Percentiles rank a stretch among this genome's conserved stretches.
phyloP scores from a whole-genome alignment of 2,329 filamentous ascomycete genomes.

The Fusarium sp. region DNA sequence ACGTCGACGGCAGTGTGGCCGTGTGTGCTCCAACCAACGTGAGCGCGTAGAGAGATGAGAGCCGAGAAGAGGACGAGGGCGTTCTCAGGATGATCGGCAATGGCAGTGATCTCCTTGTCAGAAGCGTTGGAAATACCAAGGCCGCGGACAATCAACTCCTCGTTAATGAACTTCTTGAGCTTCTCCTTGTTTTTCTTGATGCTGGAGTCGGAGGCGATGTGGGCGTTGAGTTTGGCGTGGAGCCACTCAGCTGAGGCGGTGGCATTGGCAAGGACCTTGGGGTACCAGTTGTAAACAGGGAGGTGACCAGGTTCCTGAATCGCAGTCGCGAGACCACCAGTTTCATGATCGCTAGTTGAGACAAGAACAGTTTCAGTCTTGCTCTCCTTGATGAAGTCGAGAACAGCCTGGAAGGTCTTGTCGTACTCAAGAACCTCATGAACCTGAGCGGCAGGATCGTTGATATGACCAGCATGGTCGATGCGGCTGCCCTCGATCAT shows the following conservation, averaged over 20 bases:
- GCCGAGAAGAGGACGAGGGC: constrained; percentile 76
- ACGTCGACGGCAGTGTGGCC: constrained; percentile 95
- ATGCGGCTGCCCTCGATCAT: constrained; percentile 99
- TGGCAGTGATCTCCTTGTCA: constrained; percentile 75
- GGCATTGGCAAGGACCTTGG: constrained; percentile 78
- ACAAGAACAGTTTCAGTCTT: constrained; percentile 84
- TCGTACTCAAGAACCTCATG: constrained; percentile 97
- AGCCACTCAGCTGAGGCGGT: constrained; percentile 84
- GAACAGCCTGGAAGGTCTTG: constrained; percentile 82
- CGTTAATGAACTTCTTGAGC: constrained; percentile 74
- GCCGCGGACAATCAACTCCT: constrained; percentile 74
- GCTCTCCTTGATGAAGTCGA: constrained; percentile 85
- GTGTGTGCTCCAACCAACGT: constrained; percentile 94
- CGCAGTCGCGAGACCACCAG: constrained; percentile 86
- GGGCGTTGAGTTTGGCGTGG: constrained; percentile 69
- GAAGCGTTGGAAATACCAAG: constrained; percentile 83
- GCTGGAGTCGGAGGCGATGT: constrained; percentile 62
- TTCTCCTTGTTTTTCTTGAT: constrained; percentile 54
- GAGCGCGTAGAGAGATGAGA: constrained; percentile 88
- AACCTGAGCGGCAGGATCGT: constrained; percentile 86
- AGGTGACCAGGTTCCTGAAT: constrained; percentile 71
- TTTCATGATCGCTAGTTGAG: constrained; percentile 95
- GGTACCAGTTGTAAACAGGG: constrained; percentile 81
- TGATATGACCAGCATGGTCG: constrained; percentile 91
- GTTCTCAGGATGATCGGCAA: constrained; percentile 70